These are phyloP conservation scores for Serendipita vermifera DNA, from an alignment of 768 basidiomycete species.

Conservation along the genomic window DNA sequence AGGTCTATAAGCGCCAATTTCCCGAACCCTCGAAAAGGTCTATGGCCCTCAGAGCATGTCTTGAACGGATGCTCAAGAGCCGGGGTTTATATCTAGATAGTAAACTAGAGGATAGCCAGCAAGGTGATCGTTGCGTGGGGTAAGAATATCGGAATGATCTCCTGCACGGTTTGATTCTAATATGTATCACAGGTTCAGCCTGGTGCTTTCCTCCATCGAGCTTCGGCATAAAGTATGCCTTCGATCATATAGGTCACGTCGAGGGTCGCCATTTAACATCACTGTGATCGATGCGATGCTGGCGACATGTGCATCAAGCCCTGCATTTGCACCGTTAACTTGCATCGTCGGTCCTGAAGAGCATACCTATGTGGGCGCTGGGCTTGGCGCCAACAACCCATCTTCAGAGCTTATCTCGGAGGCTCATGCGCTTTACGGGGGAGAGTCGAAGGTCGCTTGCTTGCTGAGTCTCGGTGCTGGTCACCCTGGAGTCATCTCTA, in stretches of 20 bases:
- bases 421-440: not conserved
- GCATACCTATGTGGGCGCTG: not conserved
- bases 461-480: not conserved
- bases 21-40: not conserved
- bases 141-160: not conserved
- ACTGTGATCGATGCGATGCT: not conserved
- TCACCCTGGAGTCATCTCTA: not conserved
- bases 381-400: not conserved
- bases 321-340: not conserved
- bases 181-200: not conserved
- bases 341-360: not conserved
- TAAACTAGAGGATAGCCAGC: not conserved
- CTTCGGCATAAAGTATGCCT: not conserved
- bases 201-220: not conserved
- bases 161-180: not conserved
- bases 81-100: not conserved
- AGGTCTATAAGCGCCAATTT: slow-evolving; percentile 4
- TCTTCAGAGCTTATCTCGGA: not conserved
- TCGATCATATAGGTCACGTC: not conserved
- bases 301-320: not conserved
- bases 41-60: not conserved
- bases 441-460: not conserved
- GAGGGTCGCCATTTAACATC: not conserved
- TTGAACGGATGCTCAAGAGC: not conserved
- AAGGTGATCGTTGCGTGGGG: not conserved